phyloP scores from a whole-genome alignment of 306 rosid genomes.

The Sphenostylis stenocarpa region DNA sequence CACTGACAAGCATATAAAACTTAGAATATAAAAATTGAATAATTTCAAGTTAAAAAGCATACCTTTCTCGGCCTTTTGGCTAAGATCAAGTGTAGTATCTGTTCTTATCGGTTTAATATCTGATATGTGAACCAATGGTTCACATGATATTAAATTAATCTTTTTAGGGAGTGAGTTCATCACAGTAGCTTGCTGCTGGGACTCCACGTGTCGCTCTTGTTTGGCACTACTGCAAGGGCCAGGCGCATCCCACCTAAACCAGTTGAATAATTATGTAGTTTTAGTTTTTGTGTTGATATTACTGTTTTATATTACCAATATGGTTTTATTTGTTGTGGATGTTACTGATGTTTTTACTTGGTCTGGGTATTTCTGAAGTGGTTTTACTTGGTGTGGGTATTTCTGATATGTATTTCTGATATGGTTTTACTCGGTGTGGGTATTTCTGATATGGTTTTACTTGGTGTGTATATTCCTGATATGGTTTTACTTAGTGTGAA shows the following conservation, averaged over 20 bases:
- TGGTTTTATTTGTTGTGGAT: too few relatives aligned
- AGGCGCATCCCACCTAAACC: neutral
- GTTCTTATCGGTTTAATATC: conserved; percentile 39
- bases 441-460: too few relatives aligned
- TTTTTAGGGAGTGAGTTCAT: neutral
- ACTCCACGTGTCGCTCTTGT: neutral
- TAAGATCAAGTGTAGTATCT: conserved; percentile 44
- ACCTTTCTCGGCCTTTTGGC: conserved; percentile 40
- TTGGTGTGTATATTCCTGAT: too few relatives aligned
- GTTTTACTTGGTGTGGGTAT: too few relatives aligned
- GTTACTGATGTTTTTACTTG: too few relatives aligned
- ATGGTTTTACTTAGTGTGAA: too few relatives aligned
- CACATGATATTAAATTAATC: conserved; percentile 24
- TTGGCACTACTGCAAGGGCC: neutral
- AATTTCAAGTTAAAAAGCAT: rapidly evolving
- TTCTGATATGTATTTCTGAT: too few relatives aligned
- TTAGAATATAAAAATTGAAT: neutral
- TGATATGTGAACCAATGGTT: conserved; percentile 18
- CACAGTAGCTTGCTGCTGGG: conserved; percentile 18
- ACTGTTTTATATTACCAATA: too few relatives aligned
- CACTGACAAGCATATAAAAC: neutral
- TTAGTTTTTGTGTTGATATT: too few relatives aligned
- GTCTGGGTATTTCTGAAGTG: too few relatives aligned
- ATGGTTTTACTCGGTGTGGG: too few relatives aligned
- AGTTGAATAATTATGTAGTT: too few relatives aligned